Conservation (phyloP, 1,284 basidiomycete species). For the Naganishia sp. region DNA sequence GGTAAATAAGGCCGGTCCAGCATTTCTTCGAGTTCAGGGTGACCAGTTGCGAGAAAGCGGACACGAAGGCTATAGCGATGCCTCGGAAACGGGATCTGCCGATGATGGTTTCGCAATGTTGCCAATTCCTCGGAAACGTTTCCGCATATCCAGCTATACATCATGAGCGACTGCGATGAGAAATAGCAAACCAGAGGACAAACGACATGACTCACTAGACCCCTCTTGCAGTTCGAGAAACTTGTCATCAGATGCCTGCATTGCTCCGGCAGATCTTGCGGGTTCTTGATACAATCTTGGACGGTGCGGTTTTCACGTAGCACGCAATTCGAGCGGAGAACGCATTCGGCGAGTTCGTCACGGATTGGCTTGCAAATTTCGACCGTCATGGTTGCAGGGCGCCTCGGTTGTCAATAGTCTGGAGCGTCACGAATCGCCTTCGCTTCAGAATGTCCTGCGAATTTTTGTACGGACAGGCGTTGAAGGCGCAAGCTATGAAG, state of each 20-base stretch:
- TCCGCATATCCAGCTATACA: constrained; percentile 51
- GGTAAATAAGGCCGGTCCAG: no score
- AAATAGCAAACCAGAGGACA: not conserved
- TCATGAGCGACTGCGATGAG: not conserved
- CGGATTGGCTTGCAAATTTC: constrained; percentile 45
- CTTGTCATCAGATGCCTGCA: constrained; percentile 50
- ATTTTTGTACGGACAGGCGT: not conserved
- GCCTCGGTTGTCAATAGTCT: not conserved
- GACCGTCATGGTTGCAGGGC: constrained; percentile 30
- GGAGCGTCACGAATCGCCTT: not conserved
- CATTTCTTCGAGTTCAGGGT: no score
- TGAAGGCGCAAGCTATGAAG: no score
- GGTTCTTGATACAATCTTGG: constrained; percentile 45
- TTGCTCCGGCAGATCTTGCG: constrained; percentile 47
- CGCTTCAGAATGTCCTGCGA: not conserved
- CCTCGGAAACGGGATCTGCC: constrained; percentile 32
- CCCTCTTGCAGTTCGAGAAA: constrained; percentile 53
- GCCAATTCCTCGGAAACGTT: constrained; percentile 53
- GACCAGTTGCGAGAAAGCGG: not conserved
- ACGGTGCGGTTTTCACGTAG: constrained; percentile 47
- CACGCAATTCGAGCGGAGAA: constrained; percentile 51
- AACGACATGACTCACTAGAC: constrained; percentile 45
- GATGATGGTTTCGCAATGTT: constrained; percentile 35
- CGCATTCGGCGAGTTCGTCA: constrained; percentile 50
- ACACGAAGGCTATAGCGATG: constrained; percentile 25